phyloP scores from a whole-genome alignment of 345 rosid genomes.

The Corymbia maculata region DNA sequence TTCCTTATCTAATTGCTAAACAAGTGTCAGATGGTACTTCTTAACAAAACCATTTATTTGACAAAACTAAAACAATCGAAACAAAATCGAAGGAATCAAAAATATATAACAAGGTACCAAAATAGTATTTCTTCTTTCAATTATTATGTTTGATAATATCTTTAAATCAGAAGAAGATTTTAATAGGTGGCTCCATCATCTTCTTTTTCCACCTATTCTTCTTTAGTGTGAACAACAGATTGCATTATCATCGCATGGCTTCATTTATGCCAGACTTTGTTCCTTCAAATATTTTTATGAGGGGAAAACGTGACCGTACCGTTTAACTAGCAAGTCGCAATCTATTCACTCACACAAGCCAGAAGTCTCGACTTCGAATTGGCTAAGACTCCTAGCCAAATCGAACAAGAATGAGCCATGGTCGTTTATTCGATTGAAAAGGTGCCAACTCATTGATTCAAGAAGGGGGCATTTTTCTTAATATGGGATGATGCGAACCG shows the following conservation, averaged over 20 bases:
- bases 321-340: background rate
- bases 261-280: too few relatives aligned
- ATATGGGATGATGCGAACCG: background rate
- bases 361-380: fast-evolving
- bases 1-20: background rate
- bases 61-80: background rate
- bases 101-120: background rate
- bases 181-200: background rate
- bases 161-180: background rate
- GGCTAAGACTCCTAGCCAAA: background rate
- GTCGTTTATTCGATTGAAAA: background rate
- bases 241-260: too few relatives aligned
- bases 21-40: background rate
- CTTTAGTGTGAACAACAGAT: too few relatives aligned
- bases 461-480: background rate
- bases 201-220: too few relatives aligned
- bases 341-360: fast-evolving
- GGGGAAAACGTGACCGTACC: too few relatives aligned
- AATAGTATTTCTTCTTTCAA: fast-evolving
- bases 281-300: too few relatives aligned
- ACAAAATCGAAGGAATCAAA: background rate
- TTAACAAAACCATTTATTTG: background rate
- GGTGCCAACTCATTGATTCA: background rate
- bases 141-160: too few relatives aligned
- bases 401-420: background rate